phyloP scores from a whole-genome alignment of 306 rosid species.

The Corylus americana region DNA sequence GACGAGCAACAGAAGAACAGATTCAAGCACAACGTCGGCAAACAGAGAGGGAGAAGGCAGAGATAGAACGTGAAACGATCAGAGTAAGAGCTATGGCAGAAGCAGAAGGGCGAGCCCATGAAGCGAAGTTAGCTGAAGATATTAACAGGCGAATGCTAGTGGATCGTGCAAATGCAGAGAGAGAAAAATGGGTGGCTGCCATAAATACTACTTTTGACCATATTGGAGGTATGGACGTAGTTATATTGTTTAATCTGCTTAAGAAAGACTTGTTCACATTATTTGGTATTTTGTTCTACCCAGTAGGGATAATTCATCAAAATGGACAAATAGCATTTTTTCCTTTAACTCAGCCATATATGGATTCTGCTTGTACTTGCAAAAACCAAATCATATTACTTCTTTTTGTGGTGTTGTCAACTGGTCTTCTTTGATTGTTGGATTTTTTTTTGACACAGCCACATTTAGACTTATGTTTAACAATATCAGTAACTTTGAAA shows the following conservation, averaged over 20 bases:
- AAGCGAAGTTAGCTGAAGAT: conserved; percentile 84
- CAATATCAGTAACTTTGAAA: neutral
- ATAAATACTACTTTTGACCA: conserved; percentile 96
- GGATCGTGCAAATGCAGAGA: conserved; percentile 88
- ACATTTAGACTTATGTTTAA: neutral
- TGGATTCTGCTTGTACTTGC: conserved; percentile 4
- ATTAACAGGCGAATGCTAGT: conserved; percentile 77
- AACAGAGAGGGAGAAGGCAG: conserved; percentile 93
- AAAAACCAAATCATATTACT: neutral
- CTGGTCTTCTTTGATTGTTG: neutral
- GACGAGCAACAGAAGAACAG: conserved; percentile 91
- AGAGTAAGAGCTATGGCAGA: conserved; percentile 88
- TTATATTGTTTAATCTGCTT: conserved; percentile 1
- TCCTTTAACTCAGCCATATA: neutral
- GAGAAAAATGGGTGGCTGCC: conserved; percentile 96
- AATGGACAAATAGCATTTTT: neutral
- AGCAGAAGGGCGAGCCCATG: conserved; percentile 95
- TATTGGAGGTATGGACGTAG: conserved; percentile 75
- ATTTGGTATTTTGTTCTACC: neutral
- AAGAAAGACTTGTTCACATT: neutral
- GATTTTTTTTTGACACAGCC: neutral
- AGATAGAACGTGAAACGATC: conserved; percentile 90
- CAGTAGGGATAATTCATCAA: neutral
- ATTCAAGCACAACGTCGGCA: conserved; percentile 90
- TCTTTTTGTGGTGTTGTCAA: neutral